phyloP scores from a whole-genome alignment of 2,329 filamentous ascomycete genomes.

The Elsinoe batatas region DNA sequence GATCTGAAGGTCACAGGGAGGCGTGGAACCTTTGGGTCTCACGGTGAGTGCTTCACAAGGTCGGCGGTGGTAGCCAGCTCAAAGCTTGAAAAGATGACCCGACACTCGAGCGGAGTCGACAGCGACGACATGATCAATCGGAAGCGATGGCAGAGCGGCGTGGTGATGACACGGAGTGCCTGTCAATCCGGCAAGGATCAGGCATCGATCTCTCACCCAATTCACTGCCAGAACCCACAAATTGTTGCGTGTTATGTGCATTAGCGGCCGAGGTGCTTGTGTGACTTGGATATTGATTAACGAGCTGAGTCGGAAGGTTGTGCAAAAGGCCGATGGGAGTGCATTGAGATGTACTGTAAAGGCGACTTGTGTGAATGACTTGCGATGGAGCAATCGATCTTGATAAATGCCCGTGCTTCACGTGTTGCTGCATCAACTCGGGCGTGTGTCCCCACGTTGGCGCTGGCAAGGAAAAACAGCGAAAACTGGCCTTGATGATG shows the following conservation, averaged over 20 bases:
- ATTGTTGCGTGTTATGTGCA: background rate
- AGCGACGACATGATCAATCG: too few relatives aligned
- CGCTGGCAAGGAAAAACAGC: background rate
- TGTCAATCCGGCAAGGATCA: constrained; percentile 1
- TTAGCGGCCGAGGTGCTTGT: constrained; percentile 9
- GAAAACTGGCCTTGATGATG: constrained; percentile 1
- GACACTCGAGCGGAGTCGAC: too few relatives aligned
- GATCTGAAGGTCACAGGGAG: too few relatives aligned
- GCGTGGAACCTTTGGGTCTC: too few relatives aligned
- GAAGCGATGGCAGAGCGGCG: background rate
- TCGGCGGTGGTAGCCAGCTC: too few relatives aligned
- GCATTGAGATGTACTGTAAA: background rate
- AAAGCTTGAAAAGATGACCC: too few relatives aligned
- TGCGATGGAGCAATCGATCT: too few relatives aligned
- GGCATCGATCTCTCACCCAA: constrained; percentile 6
- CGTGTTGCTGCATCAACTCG: constrained; percentile 8
- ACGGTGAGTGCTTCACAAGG: too few relatives aligned
- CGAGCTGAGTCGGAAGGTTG: background rate
- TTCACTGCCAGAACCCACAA: background rate
- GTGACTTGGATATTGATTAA: background rate
- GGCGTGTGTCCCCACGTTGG: background rate
- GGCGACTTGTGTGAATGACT: background rate
- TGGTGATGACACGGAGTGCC: background rate
- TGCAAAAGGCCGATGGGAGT: too few relatives aligned
- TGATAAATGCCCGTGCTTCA: background rate